Evolutionary conservation across 2,329 filamentous ascomycete species (phyloP).

Genomic region (Diaporthe vexans): DNA sequence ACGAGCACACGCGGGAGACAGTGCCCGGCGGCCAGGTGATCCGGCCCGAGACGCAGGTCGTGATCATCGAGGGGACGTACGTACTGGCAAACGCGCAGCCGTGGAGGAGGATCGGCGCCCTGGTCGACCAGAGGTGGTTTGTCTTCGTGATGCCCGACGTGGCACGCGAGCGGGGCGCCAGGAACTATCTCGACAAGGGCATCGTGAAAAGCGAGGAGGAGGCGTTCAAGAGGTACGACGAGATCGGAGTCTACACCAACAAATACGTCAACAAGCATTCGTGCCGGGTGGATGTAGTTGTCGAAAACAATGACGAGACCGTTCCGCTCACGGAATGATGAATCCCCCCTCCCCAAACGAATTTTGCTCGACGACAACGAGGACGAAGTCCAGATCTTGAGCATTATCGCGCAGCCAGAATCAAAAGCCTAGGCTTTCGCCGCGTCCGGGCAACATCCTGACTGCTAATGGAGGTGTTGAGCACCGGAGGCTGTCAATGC

Average conservation of each 20-base stretch:
- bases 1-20: constrained; percentile 21
- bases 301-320: constrained; percentile 25
- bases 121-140: constrained; percentile 22
- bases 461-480: no score
- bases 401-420: no score
- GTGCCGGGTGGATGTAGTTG: constrained; percentile 20
- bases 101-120: constrained; percentile 9
- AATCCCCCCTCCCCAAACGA: no score
- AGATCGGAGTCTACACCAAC: constrained; percentile 15
- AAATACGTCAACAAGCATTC: constrained; percentile 28
- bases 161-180: constrained; percentile 24
- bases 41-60: constrained; percentile 1
- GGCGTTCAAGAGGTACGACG: constrained; percentile 17
- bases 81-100: constrained; percentile 16
- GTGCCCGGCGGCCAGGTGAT: background rate
- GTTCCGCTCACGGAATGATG: background rate
- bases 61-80: constrained; percentile 28
- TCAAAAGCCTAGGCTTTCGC: no score
- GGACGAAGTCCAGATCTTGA: no score
- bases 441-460: no score
- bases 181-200: constrained; percentile 14
- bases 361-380: background rate
- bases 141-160: constrained; percentile 17
- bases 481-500: no score
- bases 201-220: constrained; percentile 24